Percentiles rank a stretch among this genome's conserved stretches.
Evolutionary conservation across 2,329 filamentous ascomycete genomes (phyloP).

Genomic region (Colletotrichum sp.): DNA sequence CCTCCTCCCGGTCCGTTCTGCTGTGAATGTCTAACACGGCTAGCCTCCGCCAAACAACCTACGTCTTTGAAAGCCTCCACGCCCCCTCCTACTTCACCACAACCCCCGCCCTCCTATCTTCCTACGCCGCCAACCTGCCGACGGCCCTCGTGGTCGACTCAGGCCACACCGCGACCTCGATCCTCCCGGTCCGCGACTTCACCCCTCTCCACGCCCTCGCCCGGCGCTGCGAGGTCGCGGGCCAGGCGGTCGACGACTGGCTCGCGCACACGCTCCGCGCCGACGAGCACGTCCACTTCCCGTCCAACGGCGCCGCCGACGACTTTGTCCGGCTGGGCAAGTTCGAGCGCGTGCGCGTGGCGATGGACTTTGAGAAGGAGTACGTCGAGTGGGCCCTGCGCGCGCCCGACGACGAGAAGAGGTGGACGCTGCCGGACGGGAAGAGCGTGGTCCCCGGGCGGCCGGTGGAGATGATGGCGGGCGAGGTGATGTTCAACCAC

Average conservation of each 20-base stretch:
- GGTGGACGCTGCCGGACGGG: neutral
- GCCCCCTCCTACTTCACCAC: neutral
- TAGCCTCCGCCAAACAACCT: neutral
- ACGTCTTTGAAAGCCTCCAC: neutral
- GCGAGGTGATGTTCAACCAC: neutral
- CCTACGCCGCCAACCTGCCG: slow-evolving; percentile 4
- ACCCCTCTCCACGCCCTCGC: neutral
- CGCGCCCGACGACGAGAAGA: neutral
- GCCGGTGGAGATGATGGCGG: neutral
- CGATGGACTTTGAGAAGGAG: neutral
- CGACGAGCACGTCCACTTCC: neutral
- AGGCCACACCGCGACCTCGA: neutral
- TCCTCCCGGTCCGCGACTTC: neutral
- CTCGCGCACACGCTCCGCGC: neutral
- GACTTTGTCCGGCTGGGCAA: neutral
- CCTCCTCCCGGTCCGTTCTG: neutral
- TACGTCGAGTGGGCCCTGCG: neutral
- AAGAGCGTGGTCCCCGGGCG: neutral
- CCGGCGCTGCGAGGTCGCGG: neutral
- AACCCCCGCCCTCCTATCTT: neutral
- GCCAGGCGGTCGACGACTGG: neutral
- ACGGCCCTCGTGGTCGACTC: slow-evolving; percentile 5
- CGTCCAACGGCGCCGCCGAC: neutral
- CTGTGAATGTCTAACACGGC: neutral
- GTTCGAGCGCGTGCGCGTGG: neutral